Base-by-base conservation (phyloP, 495 filamentous ascomycete species). In the Tuber umbilicatum region DNA sequence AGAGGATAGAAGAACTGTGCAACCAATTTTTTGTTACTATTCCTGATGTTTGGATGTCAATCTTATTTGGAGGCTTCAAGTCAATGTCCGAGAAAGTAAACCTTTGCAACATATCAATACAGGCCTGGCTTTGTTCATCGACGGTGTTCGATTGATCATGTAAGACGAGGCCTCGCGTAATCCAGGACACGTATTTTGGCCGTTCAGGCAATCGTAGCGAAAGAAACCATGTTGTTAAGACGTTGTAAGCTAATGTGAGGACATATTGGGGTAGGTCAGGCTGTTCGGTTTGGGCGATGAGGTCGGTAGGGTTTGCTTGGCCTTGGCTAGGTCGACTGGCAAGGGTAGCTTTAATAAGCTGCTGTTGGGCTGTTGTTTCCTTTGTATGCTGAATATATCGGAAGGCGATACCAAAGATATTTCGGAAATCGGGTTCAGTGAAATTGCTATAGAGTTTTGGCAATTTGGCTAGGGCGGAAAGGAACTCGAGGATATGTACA, bases 211-310 rank as follows among this genome's bases (percentile, higher is more conserved):
- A 87, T 82, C 91, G 94, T 75, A 98, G 82, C 10, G 92, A 91
- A 71, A 98, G 85, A 82, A 97, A 98, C 96, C 96, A 99, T 79
- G 97, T 97, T 4, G 92, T 92, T 78, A 98, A 93, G 78, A 97
- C 93, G 83, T 98, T 93, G 82, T 97, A 97, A 9, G 95, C 94
- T 38, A 97, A 85, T 1, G 92, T 90, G 81, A 94, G 94, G 41
- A 98, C 92, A 82, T 99, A 99, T 82, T 94, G 92, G 1, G 92
- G 92, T 14, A 94, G 86, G 79, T 92, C 91, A 69, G 83, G 31
- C 83, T 77, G 72, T 82, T 84, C 50, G 83, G 85, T 70, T 83
- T 84, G 14, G 73, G 78, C 60, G n/a, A 27, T 71, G 60, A 47
- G 38, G 68, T 83, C 72, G 75, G 38, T 68, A 68, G 73, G 2